Conservation (phyloP, 768 basidiomycete genomes). For the Candolleomyces eurysporus region DNA sequence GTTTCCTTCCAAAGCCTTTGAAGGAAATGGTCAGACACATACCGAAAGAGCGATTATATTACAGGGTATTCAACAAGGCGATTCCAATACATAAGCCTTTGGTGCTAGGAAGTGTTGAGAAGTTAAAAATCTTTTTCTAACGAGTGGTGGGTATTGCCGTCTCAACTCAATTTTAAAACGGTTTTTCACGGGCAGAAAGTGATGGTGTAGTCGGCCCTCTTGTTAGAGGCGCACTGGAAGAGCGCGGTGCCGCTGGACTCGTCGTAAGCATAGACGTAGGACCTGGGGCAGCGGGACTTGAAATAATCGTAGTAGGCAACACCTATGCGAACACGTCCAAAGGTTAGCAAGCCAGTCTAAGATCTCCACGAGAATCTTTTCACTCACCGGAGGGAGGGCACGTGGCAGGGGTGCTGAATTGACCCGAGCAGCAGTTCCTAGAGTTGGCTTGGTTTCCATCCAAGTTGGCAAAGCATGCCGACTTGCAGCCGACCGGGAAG, state of each 20-base stretch:
- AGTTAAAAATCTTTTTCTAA: too few species aligned
- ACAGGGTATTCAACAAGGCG: too few species aligned
- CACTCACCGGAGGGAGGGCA: conserved; percentile 37
- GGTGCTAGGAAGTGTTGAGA: too few species aligned
- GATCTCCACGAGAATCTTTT: not conserved
- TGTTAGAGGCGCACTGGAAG: conserved; percentile 44
- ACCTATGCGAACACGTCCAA: conserved; percentile 7
- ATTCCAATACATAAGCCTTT: too few species aligned
- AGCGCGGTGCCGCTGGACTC: conserved; percentile 52
- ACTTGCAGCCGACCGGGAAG: conserved; percentile 58
- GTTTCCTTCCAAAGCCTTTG: too few species aligned
- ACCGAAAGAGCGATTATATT: too few species aligned
- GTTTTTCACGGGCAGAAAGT: conserved; percentile 44
- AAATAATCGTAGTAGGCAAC: conserved; percentile 30
- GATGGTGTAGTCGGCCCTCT: conserved; percentile 45
- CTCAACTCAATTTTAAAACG: not conserved
- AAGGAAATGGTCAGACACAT: too few species aligned
- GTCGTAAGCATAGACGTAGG: conserved; percentile 58
- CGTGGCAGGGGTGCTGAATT: conserved; percentile 41
- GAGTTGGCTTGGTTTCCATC: conserved; percentile 48
- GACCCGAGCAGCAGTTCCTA: conserved; percentile 56
- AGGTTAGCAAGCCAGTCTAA: not conserved
- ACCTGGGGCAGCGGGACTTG: conserved; percentile 36
- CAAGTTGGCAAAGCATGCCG: conserved; percentile 49
- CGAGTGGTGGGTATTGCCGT: too few species aligned